Percentiles rank a stretch among this genome's conserved stretches.
Evolutionary conservation across 768 basidiomycete genomes (phyloP).

Genomic region (Xerocomus spinulosus): DNA sequence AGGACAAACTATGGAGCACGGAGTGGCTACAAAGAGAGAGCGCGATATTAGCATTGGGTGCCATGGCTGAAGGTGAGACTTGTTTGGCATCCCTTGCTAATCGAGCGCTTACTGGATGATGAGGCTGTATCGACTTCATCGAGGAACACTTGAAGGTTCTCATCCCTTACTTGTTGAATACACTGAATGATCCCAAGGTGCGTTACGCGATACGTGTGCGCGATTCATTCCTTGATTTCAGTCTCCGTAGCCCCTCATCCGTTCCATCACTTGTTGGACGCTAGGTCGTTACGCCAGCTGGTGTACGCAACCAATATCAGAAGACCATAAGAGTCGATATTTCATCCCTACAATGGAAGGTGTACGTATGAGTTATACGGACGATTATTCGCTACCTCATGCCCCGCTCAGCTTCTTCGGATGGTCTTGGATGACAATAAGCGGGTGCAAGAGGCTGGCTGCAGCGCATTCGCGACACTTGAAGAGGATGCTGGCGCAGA

Average conservation of each 20-base stretch:
- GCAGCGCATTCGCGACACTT: conserved; percentile 96
- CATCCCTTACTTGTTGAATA: conserved; percentile 88
- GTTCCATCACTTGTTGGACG: conserved; percentile 99
- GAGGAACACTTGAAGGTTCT: conserved; percentile 93
- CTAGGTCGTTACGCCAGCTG: conserved; percentile 98
- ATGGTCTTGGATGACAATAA: conserved; percentile 99
- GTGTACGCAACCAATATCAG: conserved; percentile 81
- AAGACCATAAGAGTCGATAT: conserved; percentile 84
- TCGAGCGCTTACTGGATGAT: conserved; percentile 9
- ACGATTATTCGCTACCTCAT: conserved; percentile 1
- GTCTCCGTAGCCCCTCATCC: conserved; percentile 74
- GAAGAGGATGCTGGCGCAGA: conserved; percentile 94
- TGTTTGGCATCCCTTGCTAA: not conserved
- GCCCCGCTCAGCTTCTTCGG: conserved; percentile 69
- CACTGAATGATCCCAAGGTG: conserved; percentile 89
- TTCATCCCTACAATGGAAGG: conserved; percentile 99
- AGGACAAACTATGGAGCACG: conserved; percentile 86
- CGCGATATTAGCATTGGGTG: conserved; percentile 91
- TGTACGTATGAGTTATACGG: conserved; percentile 45
- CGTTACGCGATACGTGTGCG: conserved; percentile 9
- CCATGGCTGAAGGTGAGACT: conserved; percentile 91
- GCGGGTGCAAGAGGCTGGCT: conserved; percentile 98
- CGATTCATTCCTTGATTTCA: conserved; percentile 1
- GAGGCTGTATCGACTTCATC: conserved; percentile 94
- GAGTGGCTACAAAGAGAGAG: conserved; percentile 97